phyloP scores from a whole-genome alignment of 805 yeast species.

The Vanderwaltozyma polyspora region DNA sequence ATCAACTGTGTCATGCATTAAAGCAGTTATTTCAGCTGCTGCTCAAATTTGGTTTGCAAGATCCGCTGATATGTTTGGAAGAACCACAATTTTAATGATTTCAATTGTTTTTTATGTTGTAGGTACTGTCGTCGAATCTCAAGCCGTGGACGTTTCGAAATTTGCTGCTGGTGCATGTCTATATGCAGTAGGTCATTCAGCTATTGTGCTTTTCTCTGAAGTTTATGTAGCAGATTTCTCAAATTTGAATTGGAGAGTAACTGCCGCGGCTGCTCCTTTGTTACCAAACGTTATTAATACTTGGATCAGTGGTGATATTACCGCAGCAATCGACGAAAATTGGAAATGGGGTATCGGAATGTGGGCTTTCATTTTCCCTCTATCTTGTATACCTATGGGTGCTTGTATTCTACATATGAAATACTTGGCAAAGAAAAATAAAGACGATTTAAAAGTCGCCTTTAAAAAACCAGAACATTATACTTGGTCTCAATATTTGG shows the following conservation, averaged over 20 bases:
- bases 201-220: constrained; percentile 43
- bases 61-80: constrained; percentile 44
- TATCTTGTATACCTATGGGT: constrained; percentile 38
- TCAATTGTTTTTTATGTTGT: constrained; percentile 38
- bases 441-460: constrained; percentile 6
- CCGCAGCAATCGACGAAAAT: constrained; percentile 24
- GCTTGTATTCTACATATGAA: constrained; percentile 37
- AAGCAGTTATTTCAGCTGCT: constrained; percentile 47
- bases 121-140: constrained; percentile 45
- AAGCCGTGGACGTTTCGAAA: constrained; percentile 37
- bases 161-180: constrained; percentile 47
- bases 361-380: constrained; percentile 49
- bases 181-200: constrained; percentile 41
- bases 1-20: constrained; percentile 41
- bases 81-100: constrained; percentile 35
- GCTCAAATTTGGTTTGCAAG: constrained; percentile 46
- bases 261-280: constrained; percentile 49
- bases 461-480: constrained; percentile 2
- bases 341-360: constrained; percentile 49
- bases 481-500: constrained; percentile 16
- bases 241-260: constrained; percentile 53
- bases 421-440: constrained; percentile 32
- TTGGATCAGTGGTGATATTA: constrained; percentile 52
- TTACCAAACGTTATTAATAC: constrained; percentile 59
- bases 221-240: constrained; percentile 54